A percentile compares a stretch with the other conserved stretches of the same genome.
Evolutionary conservation across 169 alveolate species (phyloP).

Genomic region (Plasmodium ovale): DNA sequence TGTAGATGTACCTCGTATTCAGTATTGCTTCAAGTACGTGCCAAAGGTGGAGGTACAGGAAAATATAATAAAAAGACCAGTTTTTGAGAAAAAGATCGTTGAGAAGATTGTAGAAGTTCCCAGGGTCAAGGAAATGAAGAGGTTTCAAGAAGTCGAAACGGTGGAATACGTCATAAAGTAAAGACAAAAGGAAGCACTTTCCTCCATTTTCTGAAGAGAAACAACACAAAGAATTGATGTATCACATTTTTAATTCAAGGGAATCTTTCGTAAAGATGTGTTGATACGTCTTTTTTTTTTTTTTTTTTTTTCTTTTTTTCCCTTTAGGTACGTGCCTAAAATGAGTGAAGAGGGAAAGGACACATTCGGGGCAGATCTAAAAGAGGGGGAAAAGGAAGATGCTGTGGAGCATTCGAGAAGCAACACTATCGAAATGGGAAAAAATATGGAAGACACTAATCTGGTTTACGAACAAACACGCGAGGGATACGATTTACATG

Average conservation of each 20-base stretch:
- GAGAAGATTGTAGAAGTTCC: slow-evolving; percentile 88
- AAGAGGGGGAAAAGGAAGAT: not conserved
- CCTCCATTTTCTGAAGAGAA: no score
- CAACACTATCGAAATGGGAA: not conserved
- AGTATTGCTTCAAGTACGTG: slow-evolving; percentile 85
- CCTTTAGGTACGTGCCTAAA: slow-evolving; percentile 82
- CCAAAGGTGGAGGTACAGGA: slow-evolving; percentile 88
- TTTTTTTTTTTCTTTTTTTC: not conserved
- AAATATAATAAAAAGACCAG: slow-evolving; percentile 85
- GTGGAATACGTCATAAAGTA: slow-evolving; percentile 85
- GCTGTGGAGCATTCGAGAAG: not conserved
- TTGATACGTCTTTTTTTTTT: not conserved
- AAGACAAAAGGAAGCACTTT: not conserved
- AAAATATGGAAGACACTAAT: not conserved
- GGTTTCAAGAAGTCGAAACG: slow-evolving; percentile 84
- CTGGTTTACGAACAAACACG: no score
- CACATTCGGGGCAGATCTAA: not conserved
- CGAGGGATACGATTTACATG: slow-evolving; percentile 3
- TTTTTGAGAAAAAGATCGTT: slow-evolving; percentile 83
- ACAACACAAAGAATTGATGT: not conserved
- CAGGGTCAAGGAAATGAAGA: slow-evolving; percentile 82
- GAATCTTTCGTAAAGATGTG: not conserved
- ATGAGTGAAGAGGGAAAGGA: not conserved
- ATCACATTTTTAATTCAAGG: no score
- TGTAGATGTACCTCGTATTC: slow-evolving; percentile 85